Evolutionary conservation across 176 grass and related monocot genomes (phyloP).

Genomic region (Melocanna baccifera): DNA sequence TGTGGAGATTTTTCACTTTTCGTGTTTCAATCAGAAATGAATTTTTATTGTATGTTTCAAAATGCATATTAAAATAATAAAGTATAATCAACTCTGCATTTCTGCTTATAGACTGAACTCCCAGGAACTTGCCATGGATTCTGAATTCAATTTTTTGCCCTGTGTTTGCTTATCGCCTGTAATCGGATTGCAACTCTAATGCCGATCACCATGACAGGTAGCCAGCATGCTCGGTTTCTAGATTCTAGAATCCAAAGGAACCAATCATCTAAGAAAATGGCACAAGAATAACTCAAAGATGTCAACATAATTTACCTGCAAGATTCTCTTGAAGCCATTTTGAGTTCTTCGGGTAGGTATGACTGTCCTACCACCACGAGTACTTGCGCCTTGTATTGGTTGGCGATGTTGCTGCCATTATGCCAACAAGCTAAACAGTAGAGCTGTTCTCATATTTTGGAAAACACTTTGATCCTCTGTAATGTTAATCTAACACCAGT

Average conservation of each 20-base stretch:
- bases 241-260: background rate
- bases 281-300: background rate
- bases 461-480: background rate
- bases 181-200: slow-evolving; percentile 3
- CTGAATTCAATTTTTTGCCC: background rate
- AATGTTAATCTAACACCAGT: slow-evolving; percentile 4
- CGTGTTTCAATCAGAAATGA: too few species aligned
- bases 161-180: background rate
- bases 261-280: background rate
- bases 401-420: slow-evolving; percentile 69
- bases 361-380: slow-evolving; percentile 96
- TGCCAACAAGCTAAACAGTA: slow-evolving; percentile 29
- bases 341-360: slow-evolving; percentile 83
- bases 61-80: background rate
- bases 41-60: background rate
- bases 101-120: slow-evolving; percentile 7
- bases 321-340: slow-evolving; percentile 97
- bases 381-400: slow-evolving; percentile 63
- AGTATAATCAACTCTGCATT: background rate
- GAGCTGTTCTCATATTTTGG: background rate
- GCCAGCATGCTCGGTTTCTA: background rate
- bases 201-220: background rate
- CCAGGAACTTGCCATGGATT: background rate
- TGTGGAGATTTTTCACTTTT: background rate
- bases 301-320: slow-evolving; percentile 50